Evolutionary conservation across 208 protist genomes (phyloP).

Genomic region (Trypanosoma cruzi): DNA sequence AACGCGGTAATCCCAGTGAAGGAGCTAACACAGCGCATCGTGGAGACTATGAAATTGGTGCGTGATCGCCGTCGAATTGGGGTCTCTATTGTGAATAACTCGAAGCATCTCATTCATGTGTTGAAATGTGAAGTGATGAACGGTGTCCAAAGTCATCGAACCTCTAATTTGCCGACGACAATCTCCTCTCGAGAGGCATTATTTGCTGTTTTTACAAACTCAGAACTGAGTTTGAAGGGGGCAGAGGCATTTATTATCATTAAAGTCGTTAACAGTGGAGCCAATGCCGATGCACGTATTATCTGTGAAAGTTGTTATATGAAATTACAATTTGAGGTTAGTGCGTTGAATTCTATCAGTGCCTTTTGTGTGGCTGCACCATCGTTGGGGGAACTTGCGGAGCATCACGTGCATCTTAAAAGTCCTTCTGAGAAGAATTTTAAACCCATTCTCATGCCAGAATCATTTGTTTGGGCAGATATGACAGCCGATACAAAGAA

Average conservation of each 20-base stretch:
- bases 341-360: constrained; percentile 62
- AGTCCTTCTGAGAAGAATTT: background rate
- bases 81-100: constrained; percentile 20
- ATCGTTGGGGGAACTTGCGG: constrained; percentile 43
- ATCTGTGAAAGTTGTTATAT: constrained; percentile 46
- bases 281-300: constrained; percentile 7
- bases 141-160: constrained; percentile 52
- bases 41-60: constrained; percentile 19
- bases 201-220: constrained; percentile 70
- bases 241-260: constrained; percentile 73
- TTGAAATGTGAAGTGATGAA: constrained; percentile 38
- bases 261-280: constrained; percentile 54
- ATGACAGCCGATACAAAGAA: background rate
- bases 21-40: constrained; percentile 8
- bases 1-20: constrained; percentile 1
- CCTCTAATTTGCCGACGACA: constrained; percentile 35
- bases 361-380: constrained; percentile 36
- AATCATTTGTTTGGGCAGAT: constrained; percentile 17
- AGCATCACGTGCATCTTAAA: constrained; percentile 35
- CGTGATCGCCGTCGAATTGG: constrained; percentile 6
- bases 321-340: constrained; percentile 74
- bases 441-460: constrained; percentile 13
- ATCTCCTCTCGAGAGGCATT: constrained; percentile 58
- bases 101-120: constrained; percentile 13
- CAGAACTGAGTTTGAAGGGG: constrained; percentile 61